phyloP scores from a whole-genome alignment of 352 stramenopile genomes.

The Pythium aquatile region DNA sequence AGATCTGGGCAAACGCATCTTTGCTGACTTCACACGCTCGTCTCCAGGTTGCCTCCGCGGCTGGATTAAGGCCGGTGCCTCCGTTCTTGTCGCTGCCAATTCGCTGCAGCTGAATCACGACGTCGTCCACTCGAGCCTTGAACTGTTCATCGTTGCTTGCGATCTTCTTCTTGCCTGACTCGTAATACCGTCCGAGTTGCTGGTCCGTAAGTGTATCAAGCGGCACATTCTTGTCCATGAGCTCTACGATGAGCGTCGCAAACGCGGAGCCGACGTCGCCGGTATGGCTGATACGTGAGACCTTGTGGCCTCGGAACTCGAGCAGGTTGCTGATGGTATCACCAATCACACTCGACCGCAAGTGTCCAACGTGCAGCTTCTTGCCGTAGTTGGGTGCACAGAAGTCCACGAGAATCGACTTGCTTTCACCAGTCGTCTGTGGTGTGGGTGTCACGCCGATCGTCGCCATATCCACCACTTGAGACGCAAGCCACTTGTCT shows the following conservation, averaged over 20 bases:
- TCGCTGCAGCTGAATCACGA: slow-evolving; percentile 71
- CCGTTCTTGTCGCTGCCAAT: slow-evolving; percentile 28
- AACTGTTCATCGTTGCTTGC: slow-evolving; percentile 39
- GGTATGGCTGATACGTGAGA: slow-evolving; percentile 73
- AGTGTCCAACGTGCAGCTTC: slow-evolving; percentile 81
- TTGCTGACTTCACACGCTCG: slow-evolving; percentile 71
- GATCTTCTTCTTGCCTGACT: slow-evolving; percentile 57
- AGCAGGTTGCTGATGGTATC: slow-evolving; percentile 81
- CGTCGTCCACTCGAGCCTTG: slow-evolving; percentile 61
- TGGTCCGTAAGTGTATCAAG: slow-evolving; percentile 54
- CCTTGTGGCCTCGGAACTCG: slow-evolving; percentile 73
- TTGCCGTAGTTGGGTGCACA: slow-evolving; percentile 83
- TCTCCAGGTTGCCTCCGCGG: slow-evolving; percentile 51
- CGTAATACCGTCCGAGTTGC: slow-evolving; percentile 67
- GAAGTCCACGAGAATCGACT: slow-evolving; percentile 76
- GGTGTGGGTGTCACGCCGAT: slow-evolving; percentile 34
- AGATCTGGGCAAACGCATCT: slow-evolving; percentile 62
- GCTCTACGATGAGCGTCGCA: slow-evolving; percentile 70
- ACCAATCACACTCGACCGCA: slow-evolving; percentile 77
- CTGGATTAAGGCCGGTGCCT: slow-evolving; percentile 30
- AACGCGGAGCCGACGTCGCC: slow-evolving; percentile 77
- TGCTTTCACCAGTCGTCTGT: slow-evolving; percentile 22
- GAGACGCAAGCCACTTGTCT: slow-evolving; percentile 64
- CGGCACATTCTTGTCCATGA: slow-evolving; percentile 51
- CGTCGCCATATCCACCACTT: slow-evolving; percentile 63